Percentiles rank a stretch among this genome's conserved stretches.
Conservation (phyloP, 129 eudicot species). For the Apium graveolens region DNA sequence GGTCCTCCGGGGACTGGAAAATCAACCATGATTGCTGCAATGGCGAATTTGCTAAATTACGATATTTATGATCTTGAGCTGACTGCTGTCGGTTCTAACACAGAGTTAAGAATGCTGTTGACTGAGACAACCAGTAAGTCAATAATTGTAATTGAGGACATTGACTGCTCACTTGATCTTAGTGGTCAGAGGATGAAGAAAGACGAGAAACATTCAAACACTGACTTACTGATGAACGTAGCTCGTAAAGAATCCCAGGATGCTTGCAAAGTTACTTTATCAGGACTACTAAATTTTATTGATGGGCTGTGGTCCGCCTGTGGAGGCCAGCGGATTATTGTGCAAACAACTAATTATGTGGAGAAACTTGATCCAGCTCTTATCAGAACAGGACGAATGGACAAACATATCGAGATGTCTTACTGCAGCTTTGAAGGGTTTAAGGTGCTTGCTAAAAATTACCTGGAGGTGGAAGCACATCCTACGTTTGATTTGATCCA, state of each 20-base stretch:
- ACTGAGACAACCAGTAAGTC: conserved; percentile 20
- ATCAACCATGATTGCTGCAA: conserved; percentile 37
- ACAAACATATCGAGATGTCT: conserved; percentile 24
- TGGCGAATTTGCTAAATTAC: conserved; percentile 25
- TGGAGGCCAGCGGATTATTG: conserved; percentile 18
- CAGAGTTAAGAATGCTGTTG: conserved; percentile 21
- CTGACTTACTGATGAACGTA: neutral
- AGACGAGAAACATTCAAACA: neutral
- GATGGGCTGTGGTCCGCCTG: too few species aligned
- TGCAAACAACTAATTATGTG: conserved; percentile 23
- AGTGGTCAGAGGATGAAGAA: conserved; percentile 18
- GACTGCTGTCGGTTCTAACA: conserved; percentile 21
- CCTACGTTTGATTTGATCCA: conserved; percentile 16
- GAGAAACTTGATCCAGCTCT: conserved; percentile 38
- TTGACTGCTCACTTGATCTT: conserved; percentile 29
- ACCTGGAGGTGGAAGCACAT: conserved; percentile 27
- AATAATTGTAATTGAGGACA: conserved; percentile 27
- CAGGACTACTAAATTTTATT: too few species aligned
- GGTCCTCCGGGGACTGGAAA: conserved; percentile 42
- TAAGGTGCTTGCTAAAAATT: conserved; percentile 33
- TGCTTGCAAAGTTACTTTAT: conserved; percentile 15
- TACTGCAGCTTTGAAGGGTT: conserved; percentile 31
- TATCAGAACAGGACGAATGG: conserved; percentile 29
- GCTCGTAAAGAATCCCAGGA: neutral
- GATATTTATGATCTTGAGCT: conserved; percentile 35